A percentile compares a stretch with the other conserved stretches of the same genome.
Conservation (phyloP, 257 asterid genomes). For the Primulina eburnea region DNA sequence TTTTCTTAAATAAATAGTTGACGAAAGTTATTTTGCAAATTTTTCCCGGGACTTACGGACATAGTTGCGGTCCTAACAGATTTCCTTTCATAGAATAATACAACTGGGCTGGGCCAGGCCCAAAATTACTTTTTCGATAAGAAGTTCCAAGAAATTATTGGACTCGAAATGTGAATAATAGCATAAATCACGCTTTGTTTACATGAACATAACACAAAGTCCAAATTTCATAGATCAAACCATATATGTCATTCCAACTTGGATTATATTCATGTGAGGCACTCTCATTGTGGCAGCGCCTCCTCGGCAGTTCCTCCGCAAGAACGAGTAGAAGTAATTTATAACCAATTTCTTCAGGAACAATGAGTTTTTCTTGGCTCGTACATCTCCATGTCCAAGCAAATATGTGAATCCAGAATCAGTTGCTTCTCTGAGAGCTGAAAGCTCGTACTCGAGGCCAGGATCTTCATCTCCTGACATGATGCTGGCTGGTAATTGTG, state of each 20-base stretch:
- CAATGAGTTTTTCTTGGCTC: constrained; percentile 78
- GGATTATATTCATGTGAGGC: constrained; percentile 77
- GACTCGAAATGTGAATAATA: no score
- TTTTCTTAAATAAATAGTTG: no score
- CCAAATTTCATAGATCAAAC: constrained; percentile 43
- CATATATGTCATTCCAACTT: constrained; percentile 86
- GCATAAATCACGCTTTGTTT: not conserved
- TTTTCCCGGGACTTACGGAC: no score
- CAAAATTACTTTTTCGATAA: no score
- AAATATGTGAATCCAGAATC: constrained; percentile 81
- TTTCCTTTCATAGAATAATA: no score
- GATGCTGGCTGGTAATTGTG: constrained; percentile 47
- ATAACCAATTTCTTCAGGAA: constrained; percentile 75
- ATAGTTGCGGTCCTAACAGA: not conserved
- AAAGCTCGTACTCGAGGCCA: constrained; percentile 76
- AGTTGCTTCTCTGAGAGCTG: constrained; percentile 68
- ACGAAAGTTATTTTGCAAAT: no score
- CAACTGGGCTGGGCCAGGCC: not conserved
- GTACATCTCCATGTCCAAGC: constrained; percentile 83
- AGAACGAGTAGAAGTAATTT: constrained; percentile 78
- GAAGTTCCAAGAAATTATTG: no score
- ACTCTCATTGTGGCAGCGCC: constrained; percentile 90
- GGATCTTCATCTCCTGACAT: constrained; percentile 70
- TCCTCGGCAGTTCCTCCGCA: constrained; percentile 91
- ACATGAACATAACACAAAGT: not conserved